These are phyloP conservation scores for Boechera retrofracta DNA, from an alignment of 345 rosid genomes.

Conservation along the genomic window DNA sequence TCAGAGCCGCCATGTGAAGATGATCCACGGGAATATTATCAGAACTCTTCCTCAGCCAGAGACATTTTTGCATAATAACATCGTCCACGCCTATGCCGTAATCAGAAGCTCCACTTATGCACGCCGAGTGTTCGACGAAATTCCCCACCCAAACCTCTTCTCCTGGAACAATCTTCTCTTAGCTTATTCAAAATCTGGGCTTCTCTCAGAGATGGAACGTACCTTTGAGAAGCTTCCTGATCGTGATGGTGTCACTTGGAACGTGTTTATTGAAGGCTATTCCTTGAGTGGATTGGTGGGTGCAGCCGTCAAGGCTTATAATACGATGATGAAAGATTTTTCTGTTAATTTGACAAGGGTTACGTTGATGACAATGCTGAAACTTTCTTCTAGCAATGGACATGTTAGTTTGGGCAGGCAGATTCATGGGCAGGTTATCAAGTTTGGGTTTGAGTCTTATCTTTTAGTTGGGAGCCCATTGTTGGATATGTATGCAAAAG, in stretches of 20 bases:
- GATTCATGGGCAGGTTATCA: constrained; percentile 76
- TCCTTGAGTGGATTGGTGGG: constrained; percentile 52
- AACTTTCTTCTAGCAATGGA: constrained; percentile 56
- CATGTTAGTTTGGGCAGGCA: constrained; percentile 63
- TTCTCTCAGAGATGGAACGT: constrained; percentile 55
- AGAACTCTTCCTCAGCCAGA: constrained; percentile 59
- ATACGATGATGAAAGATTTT: constrained; percentile 68
- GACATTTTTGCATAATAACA: constrained; percentile 61
- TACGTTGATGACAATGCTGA: constrained; percentile 74
- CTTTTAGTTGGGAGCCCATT: constrained; percentile 73
- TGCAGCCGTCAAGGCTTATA: constrained; percentile 65
- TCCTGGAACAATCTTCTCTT: constrained; percentile 91
- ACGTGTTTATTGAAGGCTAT: constrained; percentile 75
- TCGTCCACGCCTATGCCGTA: constrained; percentile 51
- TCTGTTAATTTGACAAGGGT: constrained; percentile 62
- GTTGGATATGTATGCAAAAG: constrained; percentile 85
- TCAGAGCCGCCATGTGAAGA: constrained; percentile 53
- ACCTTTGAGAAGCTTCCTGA: constrained; percentile 61
- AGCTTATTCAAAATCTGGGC: constrained; percentile 74
- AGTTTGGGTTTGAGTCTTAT: constrained; percentile 67
- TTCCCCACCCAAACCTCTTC: constrained; percentile 61
- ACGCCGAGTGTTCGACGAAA: constrained; percentile 66
- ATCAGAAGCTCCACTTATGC: constrained; percentile 60
- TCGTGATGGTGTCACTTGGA: constrained; percentile 86
- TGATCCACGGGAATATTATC: constrained; percentile 63